Percentiles rank a stretch among this genome's conserved stretches.
Conservation (phyloP, 768 basidiomycete species). For the Filobasidium wieringae region DNA sequence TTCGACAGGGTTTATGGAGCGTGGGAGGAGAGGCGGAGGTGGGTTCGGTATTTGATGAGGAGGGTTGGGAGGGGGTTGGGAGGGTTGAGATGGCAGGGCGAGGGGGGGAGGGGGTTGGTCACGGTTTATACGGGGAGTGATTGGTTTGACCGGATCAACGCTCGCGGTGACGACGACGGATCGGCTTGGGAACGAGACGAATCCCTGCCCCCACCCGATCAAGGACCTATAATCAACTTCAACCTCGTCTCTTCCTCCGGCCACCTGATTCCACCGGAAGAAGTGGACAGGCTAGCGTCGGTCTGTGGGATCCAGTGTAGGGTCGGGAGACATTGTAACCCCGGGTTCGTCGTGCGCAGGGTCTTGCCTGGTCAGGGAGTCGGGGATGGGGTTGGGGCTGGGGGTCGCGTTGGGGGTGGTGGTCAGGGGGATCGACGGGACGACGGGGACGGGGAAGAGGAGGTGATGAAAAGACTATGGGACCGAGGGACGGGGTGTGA, state of each 20-base stretch:
- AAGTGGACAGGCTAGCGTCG: conserved; percentile 21
- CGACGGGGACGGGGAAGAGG: conserved; percentile 16
- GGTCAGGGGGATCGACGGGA: too few relatives aligned
- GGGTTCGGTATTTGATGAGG: neutral
- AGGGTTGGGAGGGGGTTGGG: neutral
- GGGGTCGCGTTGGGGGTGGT: too few relatives aligned
- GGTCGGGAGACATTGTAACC: conserved; percentile 23
- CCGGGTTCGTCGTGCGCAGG: conserved; percentile 13
- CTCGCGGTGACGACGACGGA: neutral
- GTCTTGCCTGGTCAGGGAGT: too few relatives aligned
- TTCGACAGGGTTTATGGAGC: conserved; percentile 5
- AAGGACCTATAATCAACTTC: conserved; percentile 21
- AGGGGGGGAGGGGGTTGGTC: neutral
- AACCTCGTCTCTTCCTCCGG: conserved; percentile 13
- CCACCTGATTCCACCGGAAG: conserved; percentile 15
- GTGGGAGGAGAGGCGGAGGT: neutral
- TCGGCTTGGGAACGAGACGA: too few relatives aligned
- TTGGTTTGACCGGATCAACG: neutral
- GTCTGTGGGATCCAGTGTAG: conserved; percentile 19
- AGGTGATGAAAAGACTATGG: conserved; percentile 14
- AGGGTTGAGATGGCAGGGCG: conserved; percentile 1
- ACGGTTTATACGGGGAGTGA: neutral
- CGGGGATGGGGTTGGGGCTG: too few relatives aligned
- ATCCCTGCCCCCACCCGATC: neutral
- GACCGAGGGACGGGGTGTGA: conserved; percentile 19